Evolutionary conservation across 345 rosid species (phyloP), one percentile per base, ranked within the genome.

Genomic region (Carallia pectinifolia): DNA sequence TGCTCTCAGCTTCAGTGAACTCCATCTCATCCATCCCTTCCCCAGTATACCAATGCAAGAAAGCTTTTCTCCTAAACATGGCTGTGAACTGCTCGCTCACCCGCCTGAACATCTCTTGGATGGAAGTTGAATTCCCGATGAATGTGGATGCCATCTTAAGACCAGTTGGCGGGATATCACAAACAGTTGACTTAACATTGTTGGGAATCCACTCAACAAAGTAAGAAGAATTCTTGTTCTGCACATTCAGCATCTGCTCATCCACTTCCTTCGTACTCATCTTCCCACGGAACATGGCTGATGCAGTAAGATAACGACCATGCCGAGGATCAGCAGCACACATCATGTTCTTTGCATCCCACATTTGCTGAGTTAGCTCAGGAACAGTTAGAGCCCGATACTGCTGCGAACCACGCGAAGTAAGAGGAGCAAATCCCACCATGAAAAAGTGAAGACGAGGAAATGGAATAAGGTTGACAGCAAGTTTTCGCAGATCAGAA

Each of bases 391-490:
- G 54, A 44, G 78, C 69, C 6, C 78, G 36, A 54, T 75, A 75
- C 61, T 75, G 78, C 65, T 75, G 78, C 1, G 78, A 75, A 1
- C 78, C 78, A 4, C 78, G 78, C 6, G 78, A 75, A 19, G 78
- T 75, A 18, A 75, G 78, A 9, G 78, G 77, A 6, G 77, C 77
- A 67, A 74, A 74, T 18, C 77, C 77, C 62, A 74, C 77, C 77
- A 74, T 74, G 66, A 75, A 75, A 23, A 75, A 75, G 78, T 75
- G 78, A 31, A 75, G 78, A n/a, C 78, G 78, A 6, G 78, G 78
- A 68, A 75, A 75, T 5, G 78, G 78, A 64, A 75, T 75, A 18
- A 75, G 65, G 27, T 75, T 75, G 61, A 75, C 78, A 1, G 78
- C 78, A 10, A 75, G 70, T 30, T 75, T 75, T 23, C 78, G 64